Conservation (phyloP, 371 early-diverging fungal species). For the Rhizopus delemar region DNA sequence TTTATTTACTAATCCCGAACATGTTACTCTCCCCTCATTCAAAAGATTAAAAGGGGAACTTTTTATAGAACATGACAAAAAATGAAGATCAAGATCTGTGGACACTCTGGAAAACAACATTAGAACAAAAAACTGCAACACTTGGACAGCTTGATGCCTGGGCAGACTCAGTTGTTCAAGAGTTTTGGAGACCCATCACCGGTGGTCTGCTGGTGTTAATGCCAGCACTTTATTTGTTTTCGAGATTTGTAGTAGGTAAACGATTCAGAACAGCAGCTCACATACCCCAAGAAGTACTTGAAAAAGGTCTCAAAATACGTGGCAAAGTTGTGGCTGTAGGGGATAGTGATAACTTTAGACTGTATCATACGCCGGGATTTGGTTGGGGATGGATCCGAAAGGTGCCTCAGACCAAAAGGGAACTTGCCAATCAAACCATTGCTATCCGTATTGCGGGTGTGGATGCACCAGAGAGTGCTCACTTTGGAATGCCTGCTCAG, state of each 20-base stretch:
- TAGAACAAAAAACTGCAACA: neutral
- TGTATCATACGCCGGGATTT: conserved; percentile 64
- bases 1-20: too few relatives aligned
- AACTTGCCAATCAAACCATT: conserved; percentile 62
- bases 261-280: conserved; percentile 51
- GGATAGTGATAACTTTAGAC: conserved; percentile 64
- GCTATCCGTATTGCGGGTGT: conserved; percentile 74
- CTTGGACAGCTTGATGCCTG: conserved; percentile 14
- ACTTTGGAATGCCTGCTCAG: conserved; percentile 77
- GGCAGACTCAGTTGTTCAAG: conserved; percentile 33
- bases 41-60: too few relatives aligned
- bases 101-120: neutral
- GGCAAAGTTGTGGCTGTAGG: conserved; percentile 61
- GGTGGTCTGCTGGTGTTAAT: conserved; percentile 23
- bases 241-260: conserved; percentile 30
- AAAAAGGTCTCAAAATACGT: conserved; percentile 31
- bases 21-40: too few relatives aligned
- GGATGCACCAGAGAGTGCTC: conserved; percentile 78
- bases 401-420: conserved; percentile 51
- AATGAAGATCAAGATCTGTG: neutral
- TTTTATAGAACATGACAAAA: neutral
- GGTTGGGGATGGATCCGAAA: conserved; percentile 61
- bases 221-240: conserved; percentile 26
- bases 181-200: conserved; percentile 36
- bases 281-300: conserved; percentile 54